Evolutionary conservation across 2,329 filamentous ascomycete genomes (phyloP), one percentile per base, ranked within the genome.

Genomic region (Fusarium torreyae): DNA sequence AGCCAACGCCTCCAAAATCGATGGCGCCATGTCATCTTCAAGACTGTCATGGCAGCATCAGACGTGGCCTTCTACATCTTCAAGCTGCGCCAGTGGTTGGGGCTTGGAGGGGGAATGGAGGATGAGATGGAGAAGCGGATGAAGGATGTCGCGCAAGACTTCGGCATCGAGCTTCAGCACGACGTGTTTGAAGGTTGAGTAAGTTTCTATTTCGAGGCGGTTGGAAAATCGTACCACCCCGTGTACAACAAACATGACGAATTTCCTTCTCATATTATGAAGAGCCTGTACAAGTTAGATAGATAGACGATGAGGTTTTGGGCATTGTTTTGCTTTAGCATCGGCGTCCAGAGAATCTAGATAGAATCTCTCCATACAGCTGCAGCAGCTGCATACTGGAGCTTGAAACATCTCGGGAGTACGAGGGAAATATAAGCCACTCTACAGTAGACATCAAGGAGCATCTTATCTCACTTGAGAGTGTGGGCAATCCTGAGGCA

Each of bases 71-170:
- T 97, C 78, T 97, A 92, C 78, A 92, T 91, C 72, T 91, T 89
- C 73, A 93, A 92, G 81, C 51, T 97, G 8, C 87, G 89, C 70
- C 94, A 98, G 81, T 87, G 88, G 77, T 76, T 98, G 14, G 92
- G 93, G 0, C 79, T 90, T 4, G 94, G 94, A 0, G 86, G 89
- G 11, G 94, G 94, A 0, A 96, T 98, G 92, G 96, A 98, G 78
- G 95, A 98, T 76, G 94, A 95, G 77, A 90, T 98, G 66, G 96
- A 98, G 83, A 87, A 88, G 76, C 88, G 91, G 72, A 97, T 98
- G 94, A 91, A 88, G 80, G 88, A 86, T 59, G 92, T 98, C 85
- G 95, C 94, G 1, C 93, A 92, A 77, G 94, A 97, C 72, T 94
- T 96, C 81, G 96, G 96, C 0, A 89, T 98, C 5, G 94, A 98